Evolutionary conservation across 1,284 basidiomycete species (phyloP), one percentile per base, ranked within the genome.

Genomic region (Austroboletus rostrupii): DNA sequence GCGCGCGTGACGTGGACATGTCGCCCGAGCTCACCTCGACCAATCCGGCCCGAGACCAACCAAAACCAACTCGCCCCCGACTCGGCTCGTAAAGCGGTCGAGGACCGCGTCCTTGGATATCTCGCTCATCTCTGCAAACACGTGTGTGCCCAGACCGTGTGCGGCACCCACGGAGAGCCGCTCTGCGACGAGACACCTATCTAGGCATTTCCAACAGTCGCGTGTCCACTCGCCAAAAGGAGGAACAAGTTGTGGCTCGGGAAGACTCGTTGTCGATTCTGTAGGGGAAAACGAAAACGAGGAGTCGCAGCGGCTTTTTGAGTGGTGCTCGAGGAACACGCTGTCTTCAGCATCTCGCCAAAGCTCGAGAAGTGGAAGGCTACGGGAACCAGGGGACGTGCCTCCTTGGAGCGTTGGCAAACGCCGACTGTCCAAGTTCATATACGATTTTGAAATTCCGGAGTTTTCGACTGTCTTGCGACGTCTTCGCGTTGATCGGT

Each of bases 111-210:
- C 76, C 3, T 79, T 61, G 3, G 70, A 65, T 13, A 88, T 72
- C 8, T 70, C 64, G 44, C 80, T 77, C 4, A 76, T 77, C 42
- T 74, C 66, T 1, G 72, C 79, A 41, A 85, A 56, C 10, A 60
- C 58, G 19, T 70, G 67, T 8, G 48, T 41, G n/a, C 52, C 59
- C 1, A 68, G 54, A 21, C 68, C 68, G 19, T 60, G 48, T 9
- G 61, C 56, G 26, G 63, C 64, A 2, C 72, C 78, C 28, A 78
- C 57, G 7, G 73, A 71, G 21, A 84, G 64, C 17, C 84, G 71
- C 64, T 85, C 83, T 48, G 87, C 83, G 8, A 83, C 83, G 56
- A 90, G 83, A 61, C 88, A 92, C 23, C 78, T 78, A 64, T 90
- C 86, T 29, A 92, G 73, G 35, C 75, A 64, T 64, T 84, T 87